Base-by-base conservation (phyloP, 1,284 basidiomycete species). In the Rhodotorula sp. region DNA sequence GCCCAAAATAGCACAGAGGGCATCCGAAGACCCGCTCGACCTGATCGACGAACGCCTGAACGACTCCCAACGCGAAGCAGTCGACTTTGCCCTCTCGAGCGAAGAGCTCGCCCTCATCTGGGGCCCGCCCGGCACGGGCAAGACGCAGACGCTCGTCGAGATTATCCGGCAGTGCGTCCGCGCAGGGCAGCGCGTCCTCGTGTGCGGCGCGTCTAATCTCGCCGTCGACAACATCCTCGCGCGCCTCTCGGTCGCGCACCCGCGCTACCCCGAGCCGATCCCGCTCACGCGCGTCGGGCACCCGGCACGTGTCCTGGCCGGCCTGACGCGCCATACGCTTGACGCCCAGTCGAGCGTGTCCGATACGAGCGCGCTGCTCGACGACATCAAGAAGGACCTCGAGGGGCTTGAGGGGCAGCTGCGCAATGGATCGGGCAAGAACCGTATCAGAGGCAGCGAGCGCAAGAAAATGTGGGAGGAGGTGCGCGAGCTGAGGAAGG, bases 71-170 rank as follows among this genome's bases (percentile, higher is more conserved):
- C 89, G 89, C 79, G 85, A 87, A 25, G 93, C 94, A 0, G 88
- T 95, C 54, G 85, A 82, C 62, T 91, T 93, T 77, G 88, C 89
- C 7, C 80, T 95, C 4, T 85, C 86, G 70, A 86, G 89, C 0
- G 84, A 87, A 2, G 90, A 94, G 79, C 86, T 97, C 0, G 91
- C 91, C 0, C 92, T 94, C 75, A 94, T 99, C n/a, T 95, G 97
- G 79, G 95, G 96, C 0, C 96, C 96, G 9, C 95, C 96, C 70
- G 95, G 86, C 2, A 82, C 81, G 0, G 93, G 93, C 10, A 97
- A 97, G 83, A 97, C 93, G 0, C 91, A 93, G 76, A 95, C 93
- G 0, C 85, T 97, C 16, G 89, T 96, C 52, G 93, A 97, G 80
- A 86, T 95, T 64, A 91, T 96, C 69, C 88, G 91, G 46, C 93